A percentile compares a stretch with the other conserved stretches of the same genome.
Evolutionary conservation across 2,329 filamentous ascomycete species (phyloP).

Genomic region (Salinomyces thailandicus): DNA sequence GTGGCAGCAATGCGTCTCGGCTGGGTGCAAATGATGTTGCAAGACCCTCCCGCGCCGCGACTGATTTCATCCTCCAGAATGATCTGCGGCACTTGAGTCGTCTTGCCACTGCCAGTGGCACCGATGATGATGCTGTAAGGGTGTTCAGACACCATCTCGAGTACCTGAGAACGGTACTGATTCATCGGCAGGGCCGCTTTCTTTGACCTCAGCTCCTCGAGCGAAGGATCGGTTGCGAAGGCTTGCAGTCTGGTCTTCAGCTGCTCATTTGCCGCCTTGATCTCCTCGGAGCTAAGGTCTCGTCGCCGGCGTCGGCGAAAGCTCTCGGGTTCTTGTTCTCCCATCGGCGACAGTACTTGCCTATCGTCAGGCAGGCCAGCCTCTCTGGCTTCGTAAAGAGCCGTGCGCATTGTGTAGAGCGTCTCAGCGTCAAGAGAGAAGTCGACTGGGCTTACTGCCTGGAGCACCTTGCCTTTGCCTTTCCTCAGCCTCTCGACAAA

Average conservation of each 20-base stretch:
- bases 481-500: slow-evolving; percentile 26
- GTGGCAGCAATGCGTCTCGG: slow-evolving; percentile 39
- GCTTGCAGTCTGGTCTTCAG: slow-evolving; percentile 10
- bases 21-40: slow-evolving; percentile 43
- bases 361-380: slow-evolving; percentile 26
- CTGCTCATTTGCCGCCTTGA: slow-evolving; percentile 5
- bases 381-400: slow-evolving; percentile 24
- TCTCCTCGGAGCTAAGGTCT: slow-evolving; percentile 1
- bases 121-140: slow-evolving; percentile 38
- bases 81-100: slow-evolving; percentile 45
- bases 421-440: slow-evolving; percentile 22
- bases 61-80: slow-evolving; percentile 39
- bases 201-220: slow-evolving; percentile 19
- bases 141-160: slow-evolving; percentile 29
- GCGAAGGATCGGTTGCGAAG: slow-evolving; percentile 11
- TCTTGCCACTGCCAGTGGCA: slow-evolving; percentile 39
- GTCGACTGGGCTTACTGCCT: slow-evolving; percentile 20
- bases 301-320: slow-evolving; percentile 1
- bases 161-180: slow-evolving; percentile 25
- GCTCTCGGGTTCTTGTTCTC: slow-evolving; percentile 4
- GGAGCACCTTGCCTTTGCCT: slow-evolving; percentile 25
- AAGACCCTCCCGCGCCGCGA: slow-evolving; percentile 29
- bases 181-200: slow-evolving; percentile 34
- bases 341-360: slow-evolving; percentile 13
- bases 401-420: slow-evolving; percentile 28